Percentiles rank a stretch among this genome's conserved stretches.
phyloP scores from a whole-genome alignment of 345 rosid species.

The Populus simonii region DNA sequence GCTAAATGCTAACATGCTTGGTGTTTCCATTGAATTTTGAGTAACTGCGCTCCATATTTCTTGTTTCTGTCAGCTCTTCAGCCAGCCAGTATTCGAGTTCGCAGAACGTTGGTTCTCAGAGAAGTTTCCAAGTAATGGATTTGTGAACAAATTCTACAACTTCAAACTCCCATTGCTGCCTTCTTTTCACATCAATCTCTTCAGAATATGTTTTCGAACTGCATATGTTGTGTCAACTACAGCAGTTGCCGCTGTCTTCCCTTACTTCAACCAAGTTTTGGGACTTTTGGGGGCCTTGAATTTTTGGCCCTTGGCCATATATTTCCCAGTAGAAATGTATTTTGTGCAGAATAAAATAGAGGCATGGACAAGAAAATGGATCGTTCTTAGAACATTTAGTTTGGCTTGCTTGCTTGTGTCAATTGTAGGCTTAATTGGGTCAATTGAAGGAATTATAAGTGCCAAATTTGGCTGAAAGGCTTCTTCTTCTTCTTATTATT shows the following conservation, averaged over 20 bases:
- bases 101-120: background rate
- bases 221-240: background rate
- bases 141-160: background rate
- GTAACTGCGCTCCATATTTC: background rate
- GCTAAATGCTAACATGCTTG: background rate
- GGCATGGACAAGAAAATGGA: background rate
- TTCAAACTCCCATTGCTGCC: background rate
- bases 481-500: too few relatives aligned
- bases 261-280: constrained; percentile 6
- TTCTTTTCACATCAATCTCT: background rate
- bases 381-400: background rate
- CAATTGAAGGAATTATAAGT: background rate
- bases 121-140: background rate
- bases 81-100: background rate
- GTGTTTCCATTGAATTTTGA: background rate
- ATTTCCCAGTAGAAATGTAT: constrained; percentile 4
- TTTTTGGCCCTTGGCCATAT: background rate
- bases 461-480: background rate
- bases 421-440: background rate
- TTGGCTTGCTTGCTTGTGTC: background rate
- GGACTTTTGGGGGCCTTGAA: background rate
- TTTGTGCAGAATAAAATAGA: background rate
- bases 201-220: background rate
- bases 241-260: background rate
- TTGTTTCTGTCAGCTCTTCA: background rate